phyloP scores from a whole-genome alignment of 108 stramenopile species.

The Parietichytrium sp. region DNA sequence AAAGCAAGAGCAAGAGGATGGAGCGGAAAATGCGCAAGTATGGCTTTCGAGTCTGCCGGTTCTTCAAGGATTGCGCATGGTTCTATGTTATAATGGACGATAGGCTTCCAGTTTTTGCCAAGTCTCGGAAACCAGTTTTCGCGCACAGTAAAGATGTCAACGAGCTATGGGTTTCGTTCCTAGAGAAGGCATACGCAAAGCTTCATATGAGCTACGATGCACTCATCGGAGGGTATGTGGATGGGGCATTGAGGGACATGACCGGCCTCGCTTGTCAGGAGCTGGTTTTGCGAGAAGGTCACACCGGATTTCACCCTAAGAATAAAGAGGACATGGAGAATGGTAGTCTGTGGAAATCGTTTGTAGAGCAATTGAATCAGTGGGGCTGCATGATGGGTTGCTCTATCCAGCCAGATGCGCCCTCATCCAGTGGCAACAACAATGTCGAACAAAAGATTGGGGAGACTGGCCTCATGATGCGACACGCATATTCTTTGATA shows the following conservation, averaged over 20 bases:
- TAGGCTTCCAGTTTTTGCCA: slow-evolving; percentile 39
- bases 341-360: slow-evolving; percentile 21
- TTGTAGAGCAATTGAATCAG: neutral
- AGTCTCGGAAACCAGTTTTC: neutral
- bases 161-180: slow-evolving; percentile 55
- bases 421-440: neutral
- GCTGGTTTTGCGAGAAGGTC: slow-evolving; percentile 12
- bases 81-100: slow-evolving; percentile 48
- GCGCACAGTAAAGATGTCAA: slow-evolving; percentile 7
- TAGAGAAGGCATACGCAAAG: slow-evolving; percentile 58
- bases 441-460: neutral
- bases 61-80: slow-evolving; percentile 53
- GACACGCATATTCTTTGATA: slow-evolving; percentile 50
- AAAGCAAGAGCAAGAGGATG: neutral
- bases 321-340: neutral
- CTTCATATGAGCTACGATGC: slow-evolving; percentile 42
- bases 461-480: slow-evolving; percentile 34
- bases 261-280: slow-evolving; percentile 45
- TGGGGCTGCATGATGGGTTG: slow-evolving; percentile 46
- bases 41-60: slow-evolving; percentile 45
- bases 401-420: slow-evolving; percentile 38
- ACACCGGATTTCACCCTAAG: slow-evolving; percentile 15
- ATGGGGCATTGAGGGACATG: slow-evolving; percentile 51
- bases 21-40: slow-evolving; percentile 47
- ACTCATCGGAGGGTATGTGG: slow-evolving; percentile 42